Percentiles rank a stretch among this genome's conserved stretches.
phyloP scores from a whole-genome alignment of 2,329 filamentous ascomycete species.

The Clonostachys rhizophaga region DNA sequence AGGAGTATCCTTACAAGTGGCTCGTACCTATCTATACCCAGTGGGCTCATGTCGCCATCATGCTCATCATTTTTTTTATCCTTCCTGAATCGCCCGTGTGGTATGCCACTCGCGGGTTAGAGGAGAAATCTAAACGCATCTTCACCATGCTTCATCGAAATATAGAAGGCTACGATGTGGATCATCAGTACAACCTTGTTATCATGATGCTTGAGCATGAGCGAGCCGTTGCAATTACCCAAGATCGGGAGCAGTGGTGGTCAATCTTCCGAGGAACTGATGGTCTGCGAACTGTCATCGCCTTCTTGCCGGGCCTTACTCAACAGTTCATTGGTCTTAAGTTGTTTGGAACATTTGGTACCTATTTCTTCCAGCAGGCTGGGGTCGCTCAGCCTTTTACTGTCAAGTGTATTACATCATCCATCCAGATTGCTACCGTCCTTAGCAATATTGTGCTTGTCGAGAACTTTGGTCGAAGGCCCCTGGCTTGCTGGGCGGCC shows the following conservation, averaged over 20 bases:
- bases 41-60: conserved; percentile 36
- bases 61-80: conserved; percentile 27
- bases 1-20: conserved; percentile 22
- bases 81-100: conserved; percentile 31
- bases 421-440: conserved; percentile 7
- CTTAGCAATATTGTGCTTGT: conserved; percentile 5
- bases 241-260: conserved; percentile 10
- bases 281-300: conserved; percentile 17
- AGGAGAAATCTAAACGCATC: conserved; percentile 10
- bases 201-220: background rate
- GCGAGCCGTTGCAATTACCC: background rate
- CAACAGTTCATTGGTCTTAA: conserved; percentile 14
- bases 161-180: conserved; percentile 17
- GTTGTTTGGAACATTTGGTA: conserved; percentile 11
- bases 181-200: conserved; percentile 1
- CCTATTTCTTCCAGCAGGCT: conserved; percentile 15
- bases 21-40: conserved; percentile 34
- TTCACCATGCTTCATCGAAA: conserved; percentile 11
- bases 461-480: conserved; percentile 9
- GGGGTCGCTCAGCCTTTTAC: conserved; percentile 10
- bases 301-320: conserved; percentile 16
- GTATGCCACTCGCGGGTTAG: conserved; percentile 16
- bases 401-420: conserved; percentile 9
- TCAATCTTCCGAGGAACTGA: conserved; percentile 21
- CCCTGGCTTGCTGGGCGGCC: conserved; percentile 8